A percentile compares a stretch with the other conserved stretches of the same genome.
Evolutionary conservation across 2,329 filamentous ascomycete genomes (phyloP).

Genomic region (Camptophora hylomeconis): DNA sequence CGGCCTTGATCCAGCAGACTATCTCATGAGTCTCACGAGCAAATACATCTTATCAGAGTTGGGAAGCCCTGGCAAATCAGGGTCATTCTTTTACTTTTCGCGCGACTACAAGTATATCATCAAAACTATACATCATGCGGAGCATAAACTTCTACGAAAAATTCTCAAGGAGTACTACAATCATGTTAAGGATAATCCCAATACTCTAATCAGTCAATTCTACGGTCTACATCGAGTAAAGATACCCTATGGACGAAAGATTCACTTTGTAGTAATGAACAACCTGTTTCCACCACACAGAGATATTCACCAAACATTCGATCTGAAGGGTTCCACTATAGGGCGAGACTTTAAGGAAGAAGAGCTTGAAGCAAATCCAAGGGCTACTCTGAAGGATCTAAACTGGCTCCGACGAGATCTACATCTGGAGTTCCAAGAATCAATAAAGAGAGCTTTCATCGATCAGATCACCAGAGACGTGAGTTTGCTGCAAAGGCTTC

Average conservation of each 20-base stretch:
- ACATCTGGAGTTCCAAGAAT: slow-evolving; percentile 74
- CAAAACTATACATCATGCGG: slow-evolving; percentile 95
- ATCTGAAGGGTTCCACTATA: slow-evolving; percentile 90
- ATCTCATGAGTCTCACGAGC: slow-evolving; percentile 92
- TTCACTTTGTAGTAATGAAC: slow-evolving; percentile 99
- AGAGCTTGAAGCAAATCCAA: slow-evolving; percentile 72
- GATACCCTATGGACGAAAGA: slow-evolving; percentile 95
- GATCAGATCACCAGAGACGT: slow-evolving; percentile 84
- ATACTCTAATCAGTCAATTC: slow-evolving; percentile 93
- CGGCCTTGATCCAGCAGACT: slow-evolving; percentile 88
- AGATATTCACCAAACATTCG: slow-evolving; percentile 94
- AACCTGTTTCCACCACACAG: slow-evolving; percentile 95
- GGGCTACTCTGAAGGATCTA: slow-evolving; percentile 87
- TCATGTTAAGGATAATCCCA: slow-evolving; percentile 85
- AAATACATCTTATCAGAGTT: slow-evolving; percentile 98
- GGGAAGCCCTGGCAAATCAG: slow-evolving; percentile 93
- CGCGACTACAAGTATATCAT: slow-evolving; percentile 99
- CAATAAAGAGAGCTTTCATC: slow-evolving; percentile 78
- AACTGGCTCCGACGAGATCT: slow-evolving; percentile 87
- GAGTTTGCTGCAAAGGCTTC: slow-evolving; percentile 66
- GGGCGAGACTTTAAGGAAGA: slow-evolving; percentile 86
- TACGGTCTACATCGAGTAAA: slow-evolving; percentile 96
- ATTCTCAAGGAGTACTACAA: slow-evolving; percentile 76
- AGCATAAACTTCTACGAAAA: slow-evolving; percentile 41
- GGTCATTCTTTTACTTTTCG: slow-evolving; percentile 99